Percentiles rank a stretch among this genome's conserved stretches.
Evolutionary conservation across 2,329 filamentous ascomycete species (phyloP).

Genomic region (Orbilia brochopaga): DNA sequence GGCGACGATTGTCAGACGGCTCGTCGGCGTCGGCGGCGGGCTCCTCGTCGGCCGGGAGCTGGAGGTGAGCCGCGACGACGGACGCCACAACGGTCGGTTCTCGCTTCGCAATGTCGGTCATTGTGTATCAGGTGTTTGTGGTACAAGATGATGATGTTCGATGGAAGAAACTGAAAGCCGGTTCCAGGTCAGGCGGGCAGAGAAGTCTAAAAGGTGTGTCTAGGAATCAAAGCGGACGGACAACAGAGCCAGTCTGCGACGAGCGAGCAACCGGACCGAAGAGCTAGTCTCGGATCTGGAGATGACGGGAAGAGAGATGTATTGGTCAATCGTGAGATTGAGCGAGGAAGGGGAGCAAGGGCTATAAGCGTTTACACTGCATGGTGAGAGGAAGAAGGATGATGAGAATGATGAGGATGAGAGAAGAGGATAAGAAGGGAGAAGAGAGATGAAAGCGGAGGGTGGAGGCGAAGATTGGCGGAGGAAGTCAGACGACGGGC

Average conservation of each 20-base stretch:
- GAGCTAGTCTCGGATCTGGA: background rate
- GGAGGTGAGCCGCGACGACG: constrained; percentile 10
- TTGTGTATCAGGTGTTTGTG: constrained; percentile 1
- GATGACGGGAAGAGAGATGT: background rate
- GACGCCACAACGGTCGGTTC: constrained; percentile 21
- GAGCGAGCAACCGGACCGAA: constrained; percentile 5
- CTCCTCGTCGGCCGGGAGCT: constrained; percentile 66
- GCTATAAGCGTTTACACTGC: constrained; percentile 45
- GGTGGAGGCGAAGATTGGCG: background rate
- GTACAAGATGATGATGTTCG: background rate
- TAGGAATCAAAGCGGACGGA: constrained; percentile 14
- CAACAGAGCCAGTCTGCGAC: constrained; percentile 26
- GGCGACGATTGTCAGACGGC: constrained; percentile 71
- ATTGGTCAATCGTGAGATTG: constrained; percentile 39
- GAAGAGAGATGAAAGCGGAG: constrained; percentile 1
- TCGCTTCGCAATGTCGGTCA: constrained; percentile 14
- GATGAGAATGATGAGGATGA: background rate
- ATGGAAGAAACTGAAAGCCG: background rate
- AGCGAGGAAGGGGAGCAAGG: constrained; percentile 10
- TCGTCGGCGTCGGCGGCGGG: constrained; percentile 80
- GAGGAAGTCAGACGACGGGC: background rate
- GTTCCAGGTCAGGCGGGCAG: background rate
- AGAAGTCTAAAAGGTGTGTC: background rate
- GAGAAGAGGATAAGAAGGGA: background rate
- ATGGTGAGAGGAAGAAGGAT: constrained; percentile 26